Evolutionary conservation across 768 basidiomycete genomes (phyloP).

Genomic region (Brasilioporus rufonigricans): DNA sequence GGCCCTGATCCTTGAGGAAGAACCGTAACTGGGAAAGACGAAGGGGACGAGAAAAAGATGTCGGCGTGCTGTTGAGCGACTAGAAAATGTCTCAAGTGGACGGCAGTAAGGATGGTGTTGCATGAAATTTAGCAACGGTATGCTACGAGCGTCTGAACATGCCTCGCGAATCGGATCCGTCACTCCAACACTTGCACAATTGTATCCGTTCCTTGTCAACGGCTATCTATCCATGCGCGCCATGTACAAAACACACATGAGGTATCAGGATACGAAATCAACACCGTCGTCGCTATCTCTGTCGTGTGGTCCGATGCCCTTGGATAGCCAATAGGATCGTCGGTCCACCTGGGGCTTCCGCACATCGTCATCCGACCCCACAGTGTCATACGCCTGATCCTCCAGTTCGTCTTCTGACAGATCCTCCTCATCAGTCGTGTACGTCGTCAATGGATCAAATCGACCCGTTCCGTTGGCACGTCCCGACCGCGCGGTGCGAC

Average conservation of each 20-base stretch:
- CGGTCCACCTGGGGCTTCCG: conserved; percentile 25
- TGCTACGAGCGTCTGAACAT: too few species aligned
- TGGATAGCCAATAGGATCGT: conserved; percentile 60
- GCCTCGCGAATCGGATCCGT: too few species aligned
- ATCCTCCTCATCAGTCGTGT: conserved; percentile 48
- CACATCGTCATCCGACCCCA: conserved; percentile 25
- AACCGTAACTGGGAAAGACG: background rate
- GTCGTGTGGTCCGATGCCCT: conserved; percentile 37
- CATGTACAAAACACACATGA: background rate
- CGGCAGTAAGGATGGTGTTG: too few species aligned
- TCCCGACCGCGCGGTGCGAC: too few species aligned
- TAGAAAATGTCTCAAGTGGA: background rate
- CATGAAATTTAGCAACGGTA: too few species aligned
- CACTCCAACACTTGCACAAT: too few species aligned
- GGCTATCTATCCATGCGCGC: too few species aligned
- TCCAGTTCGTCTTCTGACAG: conserved; percentile 29
- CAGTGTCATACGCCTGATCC: conserved; percentile 23
- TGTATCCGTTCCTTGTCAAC: too few species aligned
- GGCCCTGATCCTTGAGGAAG: conserved; percentile 12
- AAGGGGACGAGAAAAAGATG: background rate
- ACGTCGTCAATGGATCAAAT: conserved; percentile 42
- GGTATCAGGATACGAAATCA: background rate
- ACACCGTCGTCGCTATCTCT: conserved; percentile 15
- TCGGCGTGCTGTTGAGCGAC: background rate
- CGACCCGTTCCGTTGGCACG: conserved; percentile 37